Base-by-base conservation (phyloP, 2,329 filamentous ascomycete species). In the Ceratocystis ficicola region DNA sequence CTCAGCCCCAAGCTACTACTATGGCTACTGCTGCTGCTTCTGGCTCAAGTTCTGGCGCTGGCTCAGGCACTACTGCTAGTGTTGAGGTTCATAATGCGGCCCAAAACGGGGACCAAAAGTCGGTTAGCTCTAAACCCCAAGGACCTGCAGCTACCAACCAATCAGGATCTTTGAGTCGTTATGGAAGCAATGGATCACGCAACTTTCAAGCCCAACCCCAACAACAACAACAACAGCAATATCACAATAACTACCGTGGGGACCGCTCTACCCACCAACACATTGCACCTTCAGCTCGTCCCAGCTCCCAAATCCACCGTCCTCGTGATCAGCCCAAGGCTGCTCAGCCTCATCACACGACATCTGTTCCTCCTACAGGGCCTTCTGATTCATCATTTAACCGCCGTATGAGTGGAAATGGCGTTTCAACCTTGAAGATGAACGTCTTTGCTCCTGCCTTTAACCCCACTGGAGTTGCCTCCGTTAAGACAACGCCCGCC, bases 371-470 rank as follows among this genome's bases (percentile, higher is more conserved):
- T 1, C 88, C 86, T 55, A 81, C 86, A 6, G 83, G 83, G 75
- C 71, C 77, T 68, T 72, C 77, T 68, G 78, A 86, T 71, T 71
- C 79, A 17, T 72, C 79, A 69, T 80, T 83, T 77, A 76, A 79
- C 72, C 77, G 82, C 71, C 78, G 84, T 59, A 71, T 81, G 59
- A 81, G 79, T 68, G 79, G 77, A 62, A 74, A 80, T 55, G 17
- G 44, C 17, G 28, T 25, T 30, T 82, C 82, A 71, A 77, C 77
- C 3, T 78, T 77, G 59, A 84, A 85, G 73, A 72, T 87, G 70
- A 87, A 87, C 71, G 86, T 89, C 3, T 87, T 87, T 68, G 91
- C 92, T 0, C 82, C 83, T 57, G 81, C 87, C 1, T 97, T 99
- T 76, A 93, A 86, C 70, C 93, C 89, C 4, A 89, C 77, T 5